phyloP scores from a whole-genome alignment of 768 basidiomycete genomes.

The Boletus sp. region DNA sequence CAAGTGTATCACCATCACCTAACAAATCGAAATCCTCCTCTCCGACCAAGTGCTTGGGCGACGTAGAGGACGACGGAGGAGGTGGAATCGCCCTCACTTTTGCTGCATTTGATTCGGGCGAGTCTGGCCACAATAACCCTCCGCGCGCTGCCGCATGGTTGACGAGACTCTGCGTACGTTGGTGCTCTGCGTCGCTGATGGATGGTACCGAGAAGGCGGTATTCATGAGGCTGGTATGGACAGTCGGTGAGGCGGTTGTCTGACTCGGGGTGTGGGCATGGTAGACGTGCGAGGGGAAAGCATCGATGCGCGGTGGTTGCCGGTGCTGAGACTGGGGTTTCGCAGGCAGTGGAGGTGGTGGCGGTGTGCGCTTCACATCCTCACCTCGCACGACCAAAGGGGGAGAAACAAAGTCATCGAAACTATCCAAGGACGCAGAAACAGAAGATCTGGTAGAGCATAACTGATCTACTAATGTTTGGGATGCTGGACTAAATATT shows the following conservation, averaged over 20 bases:
- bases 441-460: conserved; percentile 21
- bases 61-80: conserved; percentile 16
- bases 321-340: conserved; percentile 25
- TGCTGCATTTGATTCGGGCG: conserved; percentile 16
- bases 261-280: conserved; percentile 23
- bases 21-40: conserved; percentile 18
- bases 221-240: conserved; percentile 15
- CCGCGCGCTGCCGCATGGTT: conserved; percentile 52
- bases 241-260: conserved; percentile 11
- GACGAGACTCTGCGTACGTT: conserved; percentile 57
- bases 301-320: conserved; percentile 11
- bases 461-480: conserved; percentile 20
- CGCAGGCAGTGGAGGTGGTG: conserved; percentile 44
- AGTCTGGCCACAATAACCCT: conserved; percentile 40
- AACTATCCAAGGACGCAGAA: conserved; percentile 41
- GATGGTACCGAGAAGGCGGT: conserved; percentile 2
- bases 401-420: conserved; percentile 47
- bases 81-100: conserved; percentile 30
- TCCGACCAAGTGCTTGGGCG: background rate
- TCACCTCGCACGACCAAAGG: conserved; percentile 2
- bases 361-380: conserved; percentile 38
- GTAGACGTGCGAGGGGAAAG: conserved; percentile 8
- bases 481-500: conserved; percentile 21
- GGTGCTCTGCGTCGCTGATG: conserved; percentile 46
- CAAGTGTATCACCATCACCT: conserved; percentile 7